Evolutionary conservation across 1,139 yeast genomes (phyloP).

Genomic region (Geotrichum australiense): DNA sequence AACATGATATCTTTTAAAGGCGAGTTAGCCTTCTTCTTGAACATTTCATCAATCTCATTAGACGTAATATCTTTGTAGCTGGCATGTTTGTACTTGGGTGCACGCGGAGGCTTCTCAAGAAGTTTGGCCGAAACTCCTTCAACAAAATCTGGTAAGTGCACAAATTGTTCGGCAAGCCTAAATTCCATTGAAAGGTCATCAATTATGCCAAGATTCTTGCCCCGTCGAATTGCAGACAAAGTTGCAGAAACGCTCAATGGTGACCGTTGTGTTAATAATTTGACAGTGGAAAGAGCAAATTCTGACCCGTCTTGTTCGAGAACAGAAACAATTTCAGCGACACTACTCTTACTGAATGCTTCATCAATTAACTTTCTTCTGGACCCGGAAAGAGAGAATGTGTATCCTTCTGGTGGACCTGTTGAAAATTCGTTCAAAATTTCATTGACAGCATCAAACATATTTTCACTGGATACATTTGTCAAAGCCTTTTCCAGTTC

Average conservation of each 20-base stretch:
- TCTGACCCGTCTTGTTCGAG: slow-evolving; percentile 51
- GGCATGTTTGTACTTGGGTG: slow-evolving; percentile 47
- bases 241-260: slow-evolving; percentile 75
- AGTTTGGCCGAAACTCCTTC: slow-evolving; percentile 73
- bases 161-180: slow-evolving; percentile 68
- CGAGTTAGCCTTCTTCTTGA: slow-evolving; percentile 24
- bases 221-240: slow-evolving; percentile 60
- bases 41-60: slow-evolving; percentile 3
- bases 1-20: slow-evolving; percentile 34
- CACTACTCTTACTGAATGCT: slow-evolving; percentile 53
- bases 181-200: slow-evolving; percentile 69
- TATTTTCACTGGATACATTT: slow-evolving; percentile 25
- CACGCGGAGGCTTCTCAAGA: slow-evolving; percentile 51
- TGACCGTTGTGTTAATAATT: slow-evolving; percentile 54
- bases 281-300: slow-evolving; percentile 58
- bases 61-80: slow-evolving; percentile 31
- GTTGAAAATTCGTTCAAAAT: slow-evolving; percentile 73
- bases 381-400: slow-evolving; percentile 51
- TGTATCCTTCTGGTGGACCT: slow-evolving; percentile 58
- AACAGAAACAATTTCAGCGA: slow-evolving; percentile 55
- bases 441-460: slow-evolving; percentile 54
- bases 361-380: slow-evolving; percentile 58
- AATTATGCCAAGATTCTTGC: slow-evolving; percentile 51
- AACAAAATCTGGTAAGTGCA: slow-evolving; percentile 57
- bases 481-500: slow-evolving; percentile 60